These are phyloP conservation scores for Cryphonectria nitschkei DNA, from an alignment of 2,329 filamentous ascomycete species.

Conservation along the genomic window DNA sequence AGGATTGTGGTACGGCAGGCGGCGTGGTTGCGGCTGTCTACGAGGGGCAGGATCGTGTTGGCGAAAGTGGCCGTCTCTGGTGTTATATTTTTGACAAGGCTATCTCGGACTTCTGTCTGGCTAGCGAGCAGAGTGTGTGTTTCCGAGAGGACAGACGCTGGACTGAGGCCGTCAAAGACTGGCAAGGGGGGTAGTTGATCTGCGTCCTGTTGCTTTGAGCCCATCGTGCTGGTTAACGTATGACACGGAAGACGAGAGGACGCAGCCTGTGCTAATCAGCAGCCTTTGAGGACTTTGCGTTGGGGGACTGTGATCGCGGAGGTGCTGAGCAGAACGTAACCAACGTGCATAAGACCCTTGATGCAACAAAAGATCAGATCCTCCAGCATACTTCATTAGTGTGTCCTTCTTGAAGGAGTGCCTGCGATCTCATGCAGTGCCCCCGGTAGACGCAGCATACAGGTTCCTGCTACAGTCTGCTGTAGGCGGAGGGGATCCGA, in stretches of 20 bases:
- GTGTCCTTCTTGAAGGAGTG: background rate
- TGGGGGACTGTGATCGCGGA: background rate
- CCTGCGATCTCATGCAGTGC: background rate
- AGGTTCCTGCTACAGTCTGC: background rate
- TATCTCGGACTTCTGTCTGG: background rate
- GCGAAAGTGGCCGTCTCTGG: background rate
- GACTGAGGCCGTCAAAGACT: background rate
- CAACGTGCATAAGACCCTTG: background rate
- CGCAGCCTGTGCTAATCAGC: background rate
- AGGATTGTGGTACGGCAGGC: background rate
- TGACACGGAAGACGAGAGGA: background rate
- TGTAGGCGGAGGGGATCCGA: background rate
- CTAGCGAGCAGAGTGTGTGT: background rate
- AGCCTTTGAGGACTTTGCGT: background rate
- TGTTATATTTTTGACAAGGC: background rate
- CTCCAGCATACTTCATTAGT: background rate
- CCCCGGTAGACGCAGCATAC: background rate
- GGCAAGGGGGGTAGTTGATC: background rate
- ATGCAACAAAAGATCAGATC: background rate
- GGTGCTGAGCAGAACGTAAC: background rate
- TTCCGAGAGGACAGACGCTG: background rate
- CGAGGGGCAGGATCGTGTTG: background rate
- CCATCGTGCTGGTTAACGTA: background rate
- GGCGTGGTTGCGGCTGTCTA: background rate
- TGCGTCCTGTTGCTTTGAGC: background rate